phyloP scores from a whole-genome alignment of 2,329 filamentous ascomycete genomes.

The Akanthomyces uredinophilus region DNA sequence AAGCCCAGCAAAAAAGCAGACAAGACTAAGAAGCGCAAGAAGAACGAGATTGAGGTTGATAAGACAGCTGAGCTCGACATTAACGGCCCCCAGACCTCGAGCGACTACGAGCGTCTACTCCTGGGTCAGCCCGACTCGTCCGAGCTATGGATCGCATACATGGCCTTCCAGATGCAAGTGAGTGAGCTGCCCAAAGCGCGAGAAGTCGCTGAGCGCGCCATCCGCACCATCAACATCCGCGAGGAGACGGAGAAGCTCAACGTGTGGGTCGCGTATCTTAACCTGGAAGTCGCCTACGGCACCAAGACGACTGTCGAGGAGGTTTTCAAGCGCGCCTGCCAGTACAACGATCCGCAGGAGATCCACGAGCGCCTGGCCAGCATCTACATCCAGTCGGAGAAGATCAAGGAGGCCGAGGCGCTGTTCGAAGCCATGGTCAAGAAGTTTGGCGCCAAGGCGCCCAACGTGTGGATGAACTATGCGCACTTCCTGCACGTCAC shows the following conservation, averaged over 20 bases:
- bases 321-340: constrained; percentile 85
- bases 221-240: constrained; percentile 84
- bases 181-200: constrained; percentile 85
- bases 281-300: constrained; percentile 88
- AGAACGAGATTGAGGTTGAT: constrained; percentile 76
- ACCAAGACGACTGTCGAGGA: constrained; percentile 76
- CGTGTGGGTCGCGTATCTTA: constrained; percentile 90
- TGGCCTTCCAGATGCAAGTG: constrained; percentile 95
- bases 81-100: constrained; percentile 80
- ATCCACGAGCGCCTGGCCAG: constrained; percentile 85
- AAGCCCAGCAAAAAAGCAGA: constrained; percentile 38
- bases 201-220: constrained; percentile 82
- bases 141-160: constrained; percentile 90
- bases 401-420: constrained; percentile 75
- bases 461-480: constrained; percentile 89
- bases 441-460: constrained; percentile 77
- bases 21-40: constrained; percentile 72
- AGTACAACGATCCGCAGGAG: constrained; percentile 88
- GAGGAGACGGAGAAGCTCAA: constrained; percentile 92
- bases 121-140: constrained; percentile 93
- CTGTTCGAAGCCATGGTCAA: constrained; percentile 84
- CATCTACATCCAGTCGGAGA: constrained; percentile 91
- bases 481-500: constrained; percentile 85
- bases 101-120: constrained; percentile 89
- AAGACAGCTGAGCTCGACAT: constrained; percentile 87